phyloP scores from a whole-genome alignment of 2,329 filamentous ascomycete species.

The Fusarium sp. region DNA sequence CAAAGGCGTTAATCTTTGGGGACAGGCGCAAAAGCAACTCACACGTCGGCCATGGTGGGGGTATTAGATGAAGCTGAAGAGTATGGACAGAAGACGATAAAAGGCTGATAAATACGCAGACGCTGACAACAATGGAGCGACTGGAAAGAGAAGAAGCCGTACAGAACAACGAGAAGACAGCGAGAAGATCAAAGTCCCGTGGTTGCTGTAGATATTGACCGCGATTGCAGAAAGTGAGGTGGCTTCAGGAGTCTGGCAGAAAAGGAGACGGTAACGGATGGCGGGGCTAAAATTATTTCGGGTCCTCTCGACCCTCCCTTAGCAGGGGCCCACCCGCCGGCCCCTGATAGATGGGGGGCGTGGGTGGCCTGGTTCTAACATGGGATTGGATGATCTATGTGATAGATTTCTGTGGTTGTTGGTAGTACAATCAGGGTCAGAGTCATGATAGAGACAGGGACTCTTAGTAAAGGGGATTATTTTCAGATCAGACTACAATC shows the following conservation, averaged over 20 bases:
- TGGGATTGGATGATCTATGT: conserved; percentile 27
- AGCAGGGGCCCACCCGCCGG: conserved; percentile 21
- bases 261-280: conserved; percentile 55
- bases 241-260: conserved; percentile 46
- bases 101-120: conserved; percentile 37
- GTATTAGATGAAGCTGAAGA: conserved; percentile 35
- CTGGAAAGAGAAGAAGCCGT: conserved; percentile 43
- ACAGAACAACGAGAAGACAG: conserved; percentile 41
- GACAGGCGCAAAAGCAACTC: conserved; percentile 44
- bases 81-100: conserved; percentile 19
- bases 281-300: conserved; percentile 58
- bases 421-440: conserved; percentile 17
- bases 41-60: conserved; percentile 58
- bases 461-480: conserved; percentile 1
- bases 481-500: not conserved
- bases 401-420: conserved; percentile 8
- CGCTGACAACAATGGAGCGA: conserved; percentile 35
- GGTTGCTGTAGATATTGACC: conserved; percentile 50
- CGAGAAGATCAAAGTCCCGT: conserved; percentile 44
- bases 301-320: conserved; percentile 42
- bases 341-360: conserved; percentile 24
- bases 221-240: conserved; percentile 37
- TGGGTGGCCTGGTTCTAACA: conserved; percentile 15
- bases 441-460: conserved; percentile 12
- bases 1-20: conserved; percentile 14